A percentile compares a stretch with the other conserved stretches of the same genome.
Evolutionary conservation across 345 rosid species (phyloP).

Genomic region (Pseudoturritis turrita): DNA sequence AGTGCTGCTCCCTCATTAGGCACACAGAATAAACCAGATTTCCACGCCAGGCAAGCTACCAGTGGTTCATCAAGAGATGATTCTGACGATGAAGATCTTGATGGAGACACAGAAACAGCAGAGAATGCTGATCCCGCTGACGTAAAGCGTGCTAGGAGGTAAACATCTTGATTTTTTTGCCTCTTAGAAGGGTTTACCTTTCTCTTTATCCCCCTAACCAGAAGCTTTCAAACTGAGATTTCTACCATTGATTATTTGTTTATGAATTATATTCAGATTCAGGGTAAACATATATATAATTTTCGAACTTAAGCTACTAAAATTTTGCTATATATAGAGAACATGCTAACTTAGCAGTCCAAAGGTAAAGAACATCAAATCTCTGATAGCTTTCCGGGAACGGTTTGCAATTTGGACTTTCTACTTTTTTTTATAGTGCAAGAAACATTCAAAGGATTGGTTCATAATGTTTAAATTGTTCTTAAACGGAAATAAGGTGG

Average conservation of each 20-base stretch:
- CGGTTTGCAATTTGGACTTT: no score
- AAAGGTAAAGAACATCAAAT: no score
- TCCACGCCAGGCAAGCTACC: conserved; percentile 47
- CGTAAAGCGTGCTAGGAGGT: conserved; percentile 64
- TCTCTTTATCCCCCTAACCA: neutral
- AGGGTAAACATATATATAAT: no score
- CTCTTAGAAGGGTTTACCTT: neutral
- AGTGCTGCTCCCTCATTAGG: conserved; percentile 21
- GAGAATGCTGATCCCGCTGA: conserved; percentile 45
- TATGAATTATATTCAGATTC: neutral
- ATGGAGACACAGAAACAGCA: conserved; percentile 60
- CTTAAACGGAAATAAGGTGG: neutral
- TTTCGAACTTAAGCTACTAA: no score
- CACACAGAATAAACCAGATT: conserved; percentile 32
- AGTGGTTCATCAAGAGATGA: conserved; percentile 80
- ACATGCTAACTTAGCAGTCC: no score
- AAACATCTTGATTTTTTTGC: neutral
- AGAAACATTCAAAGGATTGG: neutral
- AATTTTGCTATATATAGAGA: no score
- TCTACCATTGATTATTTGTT: neutral
- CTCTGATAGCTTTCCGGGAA: no score
- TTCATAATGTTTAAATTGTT: neutral
- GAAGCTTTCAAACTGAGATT: neutral
- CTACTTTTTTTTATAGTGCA: no score
- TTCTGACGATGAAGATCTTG: conserved; percentile 74